A percentile compares a stretch with the other conserved stretches of the same genome.
Conservation (phyloP, 2,329 filamentous ascomycete genomes). For the Amauroascus verrucosus region DNA sequence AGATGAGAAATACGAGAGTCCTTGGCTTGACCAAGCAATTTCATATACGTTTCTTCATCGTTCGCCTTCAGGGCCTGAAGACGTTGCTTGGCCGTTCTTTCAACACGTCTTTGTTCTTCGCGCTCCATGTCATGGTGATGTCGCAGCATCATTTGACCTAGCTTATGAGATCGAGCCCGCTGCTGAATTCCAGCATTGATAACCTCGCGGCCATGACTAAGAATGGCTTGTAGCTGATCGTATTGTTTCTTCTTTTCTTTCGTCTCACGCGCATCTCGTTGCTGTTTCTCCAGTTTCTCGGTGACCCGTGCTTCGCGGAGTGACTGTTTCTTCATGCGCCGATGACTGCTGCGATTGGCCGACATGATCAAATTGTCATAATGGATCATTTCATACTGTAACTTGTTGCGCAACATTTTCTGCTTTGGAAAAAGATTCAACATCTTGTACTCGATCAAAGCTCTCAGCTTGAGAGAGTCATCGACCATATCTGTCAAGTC, state of each 20-base stretch:
- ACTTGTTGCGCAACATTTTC: constrained; percentile 69
- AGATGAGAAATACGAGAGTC: constrained; percentile 98
- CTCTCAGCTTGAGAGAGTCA: constrained; percentile 74
- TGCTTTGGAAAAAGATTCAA: constrained; percentile 82
- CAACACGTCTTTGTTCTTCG: constrained; percentile 96
- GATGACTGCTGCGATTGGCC: constrained; percentile 80
- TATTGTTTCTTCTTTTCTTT: constrained; percentile 96
- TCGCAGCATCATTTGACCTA: constrained; percentile 76
- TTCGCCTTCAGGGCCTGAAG: constrained; percentile 96
- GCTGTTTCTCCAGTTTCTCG: constrained; percentile 97
- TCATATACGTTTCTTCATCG: constrained; percentile 98
- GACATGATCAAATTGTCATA: constrained; percentile 97
- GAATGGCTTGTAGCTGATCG: constrained; percentile 81
- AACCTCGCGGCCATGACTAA: constrained; percentile 71
- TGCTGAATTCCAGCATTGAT: constrained; percentile 56
- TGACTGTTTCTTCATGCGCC: constrained; percentile 94
- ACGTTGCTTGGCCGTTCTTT: constrained; percentile 98
- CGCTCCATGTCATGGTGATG: constrained; percentile 97
- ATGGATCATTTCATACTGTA: constrained; percentile 85
- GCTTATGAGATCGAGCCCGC: constrained; percentile 67
- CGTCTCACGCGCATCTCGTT: constrained; percentile 87
- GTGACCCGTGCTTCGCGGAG: constrained; percentile 92
- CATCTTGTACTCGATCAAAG: constrained; percentile 91
- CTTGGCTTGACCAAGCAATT: constrained; percentile 94
- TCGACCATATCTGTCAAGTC: constrained; percentile 59